Evolutionary conservation across 352 stramenopile genomes (phyloP).

Genomic region (Phytophthora gonapodyides): DNA sequence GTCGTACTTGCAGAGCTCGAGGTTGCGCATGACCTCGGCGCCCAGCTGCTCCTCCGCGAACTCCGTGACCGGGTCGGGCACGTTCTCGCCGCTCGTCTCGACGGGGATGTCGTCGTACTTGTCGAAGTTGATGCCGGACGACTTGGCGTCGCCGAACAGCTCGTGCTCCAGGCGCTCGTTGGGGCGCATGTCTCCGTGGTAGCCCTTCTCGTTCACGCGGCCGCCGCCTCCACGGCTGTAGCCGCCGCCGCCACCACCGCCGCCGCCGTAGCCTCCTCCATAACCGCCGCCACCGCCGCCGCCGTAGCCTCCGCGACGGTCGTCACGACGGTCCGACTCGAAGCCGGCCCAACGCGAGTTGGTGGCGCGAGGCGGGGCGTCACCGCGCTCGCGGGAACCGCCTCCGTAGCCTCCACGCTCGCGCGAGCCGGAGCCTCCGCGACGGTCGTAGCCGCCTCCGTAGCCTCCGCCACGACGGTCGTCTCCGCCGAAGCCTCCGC

Average conservation of each 20-base stretch:
- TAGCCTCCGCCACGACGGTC: conserved; percentile 32
- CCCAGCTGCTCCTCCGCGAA: conserved; percentile 92
- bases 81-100: conserved; percentile 94
- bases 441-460: conserved; percentile 35
- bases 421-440: conserved; percentile 44
- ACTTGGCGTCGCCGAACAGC: conserved; percentile 93
- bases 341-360: conserved; percentile 66
- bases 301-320: conserved; percentile 28
- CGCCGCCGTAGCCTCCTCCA: conserved; percentile 24
- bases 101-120: conserved; percentile 99
- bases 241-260: conserved; percentile 38
- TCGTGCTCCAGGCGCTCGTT: conserved; percentile 94
- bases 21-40: conserved; percentile 92
- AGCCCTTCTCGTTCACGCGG: conserved; percentile 95
- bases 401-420: conserved; percentile 30
- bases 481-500: conserved; percentile 19
- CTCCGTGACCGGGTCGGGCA: conserved; percentile 91
- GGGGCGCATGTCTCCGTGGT: conserved; percentile 93
- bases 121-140: conserved; percentile 98
- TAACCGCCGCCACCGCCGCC: conserved; percentile 40
- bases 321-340: conserved; percentile 50
- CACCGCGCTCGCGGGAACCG: conserved; percentile 42
- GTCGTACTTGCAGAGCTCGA: conserved; percentile 93
- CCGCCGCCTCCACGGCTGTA: conserved; percentile 52
- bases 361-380: conserved; percentile 31